These are phyloP conservation scores for Gypsophila paniculata DNA, from an alignment of 179 eudicot genomes.

Conservation along the genomic window DNA sequence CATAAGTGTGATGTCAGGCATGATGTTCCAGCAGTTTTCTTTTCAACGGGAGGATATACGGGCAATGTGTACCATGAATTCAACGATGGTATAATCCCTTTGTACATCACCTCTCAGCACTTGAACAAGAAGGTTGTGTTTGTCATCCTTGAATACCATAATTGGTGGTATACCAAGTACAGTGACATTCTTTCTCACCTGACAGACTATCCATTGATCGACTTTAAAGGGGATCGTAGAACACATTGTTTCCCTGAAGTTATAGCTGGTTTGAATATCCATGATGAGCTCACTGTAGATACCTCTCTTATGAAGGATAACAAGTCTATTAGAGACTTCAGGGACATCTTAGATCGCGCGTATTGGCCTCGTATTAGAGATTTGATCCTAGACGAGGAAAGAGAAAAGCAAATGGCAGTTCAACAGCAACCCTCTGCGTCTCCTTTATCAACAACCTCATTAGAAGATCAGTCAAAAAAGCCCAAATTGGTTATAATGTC, in stretches of 20 bases:
- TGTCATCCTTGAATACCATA: constrained; percentile 79
- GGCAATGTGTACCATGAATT: constrained; percentile 94
- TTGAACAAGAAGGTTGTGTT: constrained; percentile 80
- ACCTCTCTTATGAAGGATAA: constrained; percentile 46
- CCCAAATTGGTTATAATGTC: constrained; percentile 71
- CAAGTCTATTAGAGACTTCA: constrained; percentile 53
- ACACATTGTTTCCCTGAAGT: constrained; percentile 87
- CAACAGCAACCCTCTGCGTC: constrained; percentile 37
- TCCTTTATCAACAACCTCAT: constrained; percentile 24
- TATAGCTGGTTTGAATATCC: constrained; percentile 70
- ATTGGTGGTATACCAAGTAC: constrained; percentile 86
- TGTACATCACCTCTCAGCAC: constrained; percentile 77
- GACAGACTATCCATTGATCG: constrained; percentile 62
- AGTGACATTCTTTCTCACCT: constrained; percentile 58
- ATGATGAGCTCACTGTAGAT: constrained; percentile 79
- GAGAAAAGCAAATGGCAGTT: constrained; percentile 24
- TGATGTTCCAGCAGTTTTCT: constrained; percentile 84
- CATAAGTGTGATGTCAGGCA: constrained; percentile 69
- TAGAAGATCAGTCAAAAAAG: constrained; percentile 21
- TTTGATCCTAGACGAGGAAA: constrained; percentile 51
- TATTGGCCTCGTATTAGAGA: constrained; percentile 63
- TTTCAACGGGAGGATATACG: constrained; percentile 93
- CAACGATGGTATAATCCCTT: constrained; percentile 87
- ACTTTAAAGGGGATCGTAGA: constrained; percentile 53
- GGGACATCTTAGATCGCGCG: constrained; percentile 58